These are phyloP conservation scores for Ceratocystis harringtonii DNA, from an alignment of 2,329 filamentous ascomycete species.

Conservation along the genomic window DNA sequence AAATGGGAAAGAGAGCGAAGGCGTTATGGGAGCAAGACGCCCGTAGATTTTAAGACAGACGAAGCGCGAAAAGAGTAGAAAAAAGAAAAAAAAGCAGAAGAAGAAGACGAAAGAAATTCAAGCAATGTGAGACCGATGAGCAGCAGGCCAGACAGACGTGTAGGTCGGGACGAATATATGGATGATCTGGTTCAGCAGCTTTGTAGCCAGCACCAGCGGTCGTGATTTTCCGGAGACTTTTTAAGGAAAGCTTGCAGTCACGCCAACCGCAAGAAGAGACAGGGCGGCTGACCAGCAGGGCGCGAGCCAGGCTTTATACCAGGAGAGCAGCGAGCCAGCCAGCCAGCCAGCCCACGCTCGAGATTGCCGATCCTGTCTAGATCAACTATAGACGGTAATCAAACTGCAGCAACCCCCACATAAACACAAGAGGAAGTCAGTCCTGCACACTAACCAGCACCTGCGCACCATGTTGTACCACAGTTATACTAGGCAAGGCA, in stretches of 20 bases:
- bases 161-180: no score
- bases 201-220: not conserved
- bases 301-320: not conserved
- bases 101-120: not conserved
- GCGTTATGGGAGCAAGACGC: not conserved
- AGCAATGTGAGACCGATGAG: not conserved
- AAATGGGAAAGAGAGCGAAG: not conserved
- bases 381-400: not conserved
- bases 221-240: not conserved
- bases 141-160: not conserved
- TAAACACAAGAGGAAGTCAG: not conserved
- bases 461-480: not conserved
- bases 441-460: not conserved
- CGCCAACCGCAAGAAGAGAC: not conserved
- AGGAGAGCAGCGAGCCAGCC: no score
- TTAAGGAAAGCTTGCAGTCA: not conserved
- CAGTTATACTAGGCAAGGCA: not conserved
- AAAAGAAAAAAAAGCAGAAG: no score
- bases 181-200: not conserved
- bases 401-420: not conserved
- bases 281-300: not conserved
- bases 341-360: not conserved
- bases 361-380: not conserved
- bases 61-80: not conserved
- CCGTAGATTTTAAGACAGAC: not conserved